phyloP scores from a whole-genome alignment of 345 rosid genomes.

The Erodium maritimum region DNA sequence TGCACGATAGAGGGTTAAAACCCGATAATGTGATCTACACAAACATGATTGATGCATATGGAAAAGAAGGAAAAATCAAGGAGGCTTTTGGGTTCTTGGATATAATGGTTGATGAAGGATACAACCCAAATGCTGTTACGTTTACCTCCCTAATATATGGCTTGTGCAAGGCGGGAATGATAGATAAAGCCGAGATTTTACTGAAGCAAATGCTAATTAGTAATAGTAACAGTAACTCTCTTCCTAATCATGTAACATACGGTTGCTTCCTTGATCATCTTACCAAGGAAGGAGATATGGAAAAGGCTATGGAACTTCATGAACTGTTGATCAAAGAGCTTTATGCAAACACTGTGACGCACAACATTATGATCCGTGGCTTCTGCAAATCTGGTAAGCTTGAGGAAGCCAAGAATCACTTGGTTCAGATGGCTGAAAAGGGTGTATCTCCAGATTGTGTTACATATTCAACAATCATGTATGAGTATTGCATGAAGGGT shows the following conservation, averaged over 20 bases:
- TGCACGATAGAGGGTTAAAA: conserved; percentile 48
- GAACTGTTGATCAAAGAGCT: conserved; percentile 47
- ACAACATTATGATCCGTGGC: conserved; percentile 67
- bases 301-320: conserved; percentile 65
- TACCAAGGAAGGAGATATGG: conserved; percentile 51
- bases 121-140: conserved; percentile 63
- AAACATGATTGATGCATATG: conserved; percentile 71
- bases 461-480: conserved; percentile 71
- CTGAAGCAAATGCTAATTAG: conserved; percentile 41
- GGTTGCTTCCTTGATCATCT: conserved; percentile 71
- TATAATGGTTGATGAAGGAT: conserved; percentile 64
- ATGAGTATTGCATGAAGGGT: conserved; percentile 48
- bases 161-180: conserved; percentile 64
- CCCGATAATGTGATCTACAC: conserved; percentile 73
- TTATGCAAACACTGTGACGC: conserved; percentile 53
- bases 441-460: conserved; percentile 71
- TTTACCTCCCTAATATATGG: conserved; percentile 77
- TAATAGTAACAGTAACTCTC: no score
- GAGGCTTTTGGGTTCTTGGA: conserved; percentile 63
- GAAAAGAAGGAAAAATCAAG: conserved; percentile 59
- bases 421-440: conserved; percentile 41
- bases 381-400: conserved; percentile 67
- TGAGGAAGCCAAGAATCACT: conserved; percentile 42
- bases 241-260: conserved; percentile 71
- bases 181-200: conserved; percentile 54